Evolutionary conservation across 108 stramenopile species (phyloP), one percentile per base, ranked within the genome.

Genomic region (Discostella pseudostelligera): DNA sequence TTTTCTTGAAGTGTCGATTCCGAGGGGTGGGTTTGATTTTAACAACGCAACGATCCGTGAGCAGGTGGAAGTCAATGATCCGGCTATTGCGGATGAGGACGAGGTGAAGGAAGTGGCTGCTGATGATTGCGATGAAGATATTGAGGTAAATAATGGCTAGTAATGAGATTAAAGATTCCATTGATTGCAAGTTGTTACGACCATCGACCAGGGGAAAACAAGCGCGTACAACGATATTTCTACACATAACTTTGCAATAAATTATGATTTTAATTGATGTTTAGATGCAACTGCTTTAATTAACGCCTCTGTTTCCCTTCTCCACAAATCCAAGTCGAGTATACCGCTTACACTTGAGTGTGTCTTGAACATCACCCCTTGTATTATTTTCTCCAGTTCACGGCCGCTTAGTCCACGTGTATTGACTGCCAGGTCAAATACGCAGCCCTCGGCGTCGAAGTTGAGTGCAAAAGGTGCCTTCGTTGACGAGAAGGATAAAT

Each of bases 1-100:
- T 65, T 88, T 87, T 50, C 80, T 93, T 84, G 89, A 90, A 68
- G 7, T 93, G 16, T 40, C 54, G 48, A 68, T 93, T 9, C 92
- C 92, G 7, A 65, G 85, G 69, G 64, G 80, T 13, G 92, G 88
- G 0, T 92, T 85, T 56, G 42, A 68, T 21, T 84, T 84, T 28
- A 47, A 67, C 35, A 17, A 29, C 1, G 14, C 26, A n/a, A 12
- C n/a, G 10, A 14, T 0, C 14, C 3, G 9, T 1, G 21, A 22
- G 28, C 26, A 54, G 26, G 16, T 16, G 32, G n/a, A 35, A 4
- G 32, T 1, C n/a, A 43, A 11, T 43, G 42, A 43, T 1, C 9
- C 9, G 9, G 32, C 4, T 32, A 32, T 43, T 43, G 12, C 4
- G 4, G 12, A 43, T 8, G 7, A 12, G n/a, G 9, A 8, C 10